Conservation (phyloP, 306 rosid genomes). For the Delonix regia region DNA sequence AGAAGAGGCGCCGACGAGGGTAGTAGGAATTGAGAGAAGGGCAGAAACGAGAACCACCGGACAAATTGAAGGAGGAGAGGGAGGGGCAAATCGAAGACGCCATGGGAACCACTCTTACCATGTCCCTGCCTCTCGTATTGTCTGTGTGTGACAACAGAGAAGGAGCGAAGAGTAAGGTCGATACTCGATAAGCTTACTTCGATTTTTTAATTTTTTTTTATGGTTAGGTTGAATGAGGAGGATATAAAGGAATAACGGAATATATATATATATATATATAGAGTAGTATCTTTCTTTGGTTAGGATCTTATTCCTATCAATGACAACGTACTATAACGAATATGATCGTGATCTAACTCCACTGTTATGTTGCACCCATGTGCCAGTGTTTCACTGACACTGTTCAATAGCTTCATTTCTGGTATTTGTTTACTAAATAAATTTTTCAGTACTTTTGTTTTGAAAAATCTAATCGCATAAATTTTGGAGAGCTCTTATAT, state of each 20-base stretch:
- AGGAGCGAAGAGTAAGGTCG: not conserved
- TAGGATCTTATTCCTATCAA: not conserved
- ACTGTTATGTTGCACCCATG: not conserved
- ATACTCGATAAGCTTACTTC: not conserved
- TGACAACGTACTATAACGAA: not conserved
- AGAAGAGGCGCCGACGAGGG: conserved; percentile 50
- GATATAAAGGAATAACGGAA: not conserved
- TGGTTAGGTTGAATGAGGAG: not conserved
- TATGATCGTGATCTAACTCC: not conserved
- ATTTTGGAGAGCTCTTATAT: too few species aligned
- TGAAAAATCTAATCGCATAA: too few species aligned
- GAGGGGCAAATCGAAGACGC: conserved; percentile 78
- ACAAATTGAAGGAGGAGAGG: conserved; percentile 57
- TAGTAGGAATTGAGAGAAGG: conserved; percentile 46
- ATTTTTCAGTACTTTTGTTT: too few species aligned
- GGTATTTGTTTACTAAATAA: not conserved
- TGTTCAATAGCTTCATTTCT: not conserved
- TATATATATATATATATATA: too few species aligned
- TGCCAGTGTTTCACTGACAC: not conserved
- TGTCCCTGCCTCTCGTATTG: not conserved
- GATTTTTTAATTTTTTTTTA: not conserved
- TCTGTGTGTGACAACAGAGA: not conserved
- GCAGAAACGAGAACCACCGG: conserved; percentile 43
- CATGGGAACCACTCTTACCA: conserved; percentile 73
- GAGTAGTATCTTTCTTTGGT: not conserved